Percentiles rank a stretch among this genome's conserved stretches.
phyloP scores from a whole-genome alignment of 768 basidiomycete genomes.

The Crepidotus variabilis region DNA sequence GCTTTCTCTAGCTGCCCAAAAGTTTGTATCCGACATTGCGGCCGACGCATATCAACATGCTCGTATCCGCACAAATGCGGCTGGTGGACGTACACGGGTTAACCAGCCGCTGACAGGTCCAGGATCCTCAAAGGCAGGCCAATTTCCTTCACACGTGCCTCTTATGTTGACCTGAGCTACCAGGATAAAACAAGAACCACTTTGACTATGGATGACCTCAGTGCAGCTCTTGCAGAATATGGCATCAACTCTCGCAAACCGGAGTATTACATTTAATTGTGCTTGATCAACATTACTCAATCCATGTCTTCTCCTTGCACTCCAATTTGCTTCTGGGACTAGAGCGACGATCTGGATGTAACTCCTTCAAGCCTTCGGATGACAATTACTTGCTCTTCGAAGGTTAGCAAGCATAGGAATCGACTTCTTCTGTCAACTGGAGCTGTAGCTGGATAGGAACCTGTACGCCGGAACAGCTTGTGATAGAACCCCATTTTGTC shows the following conservation, averaged over 20 bases:
- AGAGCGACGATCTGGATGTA: no score
- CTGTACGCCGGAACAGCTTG: no score
- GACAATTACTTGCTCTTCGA: no score
- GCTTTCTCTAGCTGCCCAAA: conserved; percentile 92
- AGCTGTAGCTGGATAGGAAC: no score
- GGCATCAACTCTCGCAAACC: conserved; percentile 93
- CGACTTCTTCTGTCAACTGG: no score
- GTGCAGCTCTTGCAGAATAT: conserved; percentile 90
- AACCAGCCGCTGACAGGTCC: conserved; percentile 55
- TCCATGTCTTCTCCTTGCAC: not conserved
- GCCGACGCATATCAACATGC: conserved; percentile 98
- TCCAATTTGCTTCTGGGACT: not conserved
- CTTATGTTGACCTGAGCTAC: not conserved
- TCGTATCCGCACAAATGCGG: conserved; percentile 86
- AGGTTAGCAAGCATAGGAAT: no score
- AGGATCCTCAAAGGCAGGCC: conserved; percentile 53
- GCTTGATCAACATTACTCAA: not conserved
- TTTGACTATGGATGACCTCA: conserved; percentile 96
- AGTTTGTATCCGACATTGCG: conserved; percentile 96
- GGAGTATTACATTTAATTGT: conserved; percentile 78
- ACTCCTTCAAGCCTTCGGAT: no score
- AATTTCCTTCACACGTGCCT: conserved; percentile 24
- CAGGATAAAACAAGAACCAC: conserved; percentile 92
- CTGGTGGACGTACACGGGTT: conserved; percentile 65
- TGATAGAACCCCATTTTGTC: conserved; percentile 49